Conservation (phyloP, 1,284 basidiomycete genomes). For the Fistulina hepatica region DNA sequence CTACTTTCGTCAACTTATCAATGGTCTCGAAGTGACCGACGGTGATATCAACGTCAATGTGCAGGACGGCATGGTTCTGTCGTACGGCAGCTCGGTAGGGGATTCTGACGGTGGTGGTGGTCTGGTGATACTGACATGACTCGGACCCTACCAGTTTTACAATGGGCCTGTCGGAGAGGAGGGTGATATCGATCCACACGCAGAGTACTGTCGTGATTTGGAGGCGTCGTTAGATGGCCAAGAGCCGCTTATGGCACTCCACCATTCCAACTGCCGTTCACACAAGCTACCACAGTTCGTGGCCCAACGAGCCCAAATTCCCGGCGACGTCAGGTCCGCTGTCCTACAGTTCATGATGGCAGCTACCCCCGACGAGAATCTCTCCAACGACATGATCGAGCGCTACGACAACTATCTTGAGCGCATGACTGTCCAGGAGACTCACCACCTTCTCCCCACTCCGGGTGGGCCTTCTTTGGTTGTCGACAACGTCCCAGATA, state of each 20-base stretch:
- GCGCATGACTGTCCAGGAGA: slow-evolving; percentile 32
- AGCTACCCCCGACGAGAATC: slow-evolving; percentile 48
- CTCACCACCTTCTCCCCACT: slow-evolving; percentile 40
- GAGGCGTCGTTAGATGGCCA: slow-evolving; percentile 20
- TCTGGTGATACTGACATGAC: slow-evolving; percentile 10
- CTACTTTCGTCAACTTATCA: slow-evolving; percentile 71
- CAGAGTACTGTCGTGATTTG: too few species aligned
- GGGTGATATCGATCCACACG: too few species aligned
- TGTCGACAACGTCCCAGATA: slow-evolving; percentile 54
- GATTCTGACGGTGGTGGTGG: slow-evolving; percentile 16
- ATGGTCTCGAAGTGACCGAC: slow-evolving; percentile 79
- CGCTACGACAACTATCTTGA: slow-evolving; percentile 40
- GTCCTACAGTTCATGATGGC: slow-evolving; percentile 69
- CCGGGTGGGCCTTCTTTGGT: slow-evolving; percentile 28
- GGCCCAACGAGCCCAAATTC: slow-evolving; percentile 14
- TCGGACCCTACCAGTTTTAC: slow-evolving; percentile 44
- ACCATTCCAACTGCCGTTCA: slow-evolving; percentile 46
- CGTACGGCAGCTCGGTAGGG: slow-evolving; percentile 74
- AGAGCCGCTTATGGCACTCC: slow-evolving; percentile 33
- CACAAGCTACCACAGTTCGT: slow-evolving; percentile 25
- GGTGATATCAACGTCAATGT: slow-evolving; percentile 88
- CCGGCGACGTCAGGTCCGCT: slow-evolving; percentile 38
- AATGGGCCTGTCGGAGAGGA: slow-evolving; percentile 37
- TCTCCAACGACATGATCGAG: slow-evolving; percentile 39
- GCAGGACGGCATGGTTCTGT: slow-evolving; percentile 68